A percentile compares a stretch with the other conserved stretches of the same genome.
Evolutionary conservation across 257 asterid species (phyloP).

Genomic region (Fraxinus anomala): DNA sequence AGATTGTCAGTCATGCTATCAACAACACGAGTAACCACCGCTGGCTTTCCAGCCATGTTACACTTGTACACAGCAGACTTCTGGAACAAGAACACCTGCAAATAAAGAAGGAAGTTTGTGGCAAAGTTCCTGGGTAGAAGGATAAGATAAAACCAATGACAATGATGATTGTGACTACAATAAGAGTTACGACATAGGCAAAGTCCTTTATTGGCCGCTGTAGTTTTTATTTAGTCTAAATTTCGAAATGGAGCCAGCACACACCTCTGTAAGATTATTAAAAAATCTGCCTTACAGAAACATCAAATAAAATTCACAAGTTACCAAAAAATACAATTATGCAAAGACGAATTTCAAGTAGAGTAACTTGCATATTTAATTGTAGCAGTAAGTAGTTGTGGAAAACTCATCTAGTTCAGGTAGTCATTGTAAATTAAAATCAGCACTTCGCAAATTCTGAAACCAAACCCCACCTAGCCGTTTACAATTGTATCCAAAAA

Average conservation of each 20-base stretch:
- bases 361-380: too few relatives aligned
- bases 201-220: neutral
- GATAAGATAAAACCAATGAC: conserved; percentile 5
- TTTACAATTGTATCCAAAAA: neutral
- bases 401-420: neutral
- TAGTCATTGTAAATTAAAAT: neutral
- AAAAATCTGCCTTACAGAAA: neutral
- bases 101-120: conserved; percentile 21
- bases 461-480: neutral
- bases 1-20: conserved; percentile 96
- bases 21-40: conserved; percentile 92
- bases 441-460: neutral
- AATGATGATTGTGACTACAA: neutral
- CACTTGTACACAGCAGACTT: conserved; percentile 88
- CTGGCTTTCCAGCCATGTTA: conserved; percentile 97
- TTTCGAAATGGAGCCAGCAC: neutral
- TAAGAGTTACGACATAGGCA: neutral
- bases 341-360: neutral
- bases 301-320: neutral
- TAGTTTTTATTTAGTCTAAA: neutral
- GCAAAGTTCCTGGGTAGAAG: conserved; percentile 2
- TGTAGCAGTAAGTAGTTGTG: too few relatives aligned
- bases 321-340: neutral
- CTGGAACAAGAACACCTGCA: conserved; percentile 86
- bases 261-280: neutral